Evolutionary conservation across 495 filamentous ascomycete genomes (phyloP).

Genomic region (Trichoderma virens): DNA sequence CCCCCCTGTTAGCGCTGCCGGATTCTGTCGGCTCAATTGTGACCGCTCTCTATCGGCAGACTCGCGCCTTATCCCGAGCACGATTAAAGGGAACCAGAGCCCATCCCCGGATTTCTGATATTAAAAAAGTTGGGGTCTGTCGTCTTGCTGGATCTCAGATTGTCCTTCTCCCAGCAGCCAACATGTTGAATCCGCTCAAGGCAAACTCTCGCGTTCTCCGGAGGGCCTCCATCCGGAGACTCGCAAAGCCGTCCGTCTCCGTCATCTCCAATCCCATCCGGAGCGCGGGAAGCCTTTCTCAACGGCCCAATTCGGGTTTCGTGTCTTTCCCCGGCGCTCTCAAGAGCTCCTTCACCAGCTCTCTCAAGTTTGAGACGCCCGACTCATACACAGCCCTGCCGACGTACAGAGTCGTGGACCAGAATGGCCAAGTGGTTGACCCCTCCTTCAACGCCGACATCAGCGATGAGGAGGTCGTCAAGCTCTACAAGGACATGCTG

Average conservation of each 20-base stretch:
- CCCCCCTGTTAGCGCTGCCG: not conserved
- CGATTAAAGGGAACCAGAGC: not conserved
- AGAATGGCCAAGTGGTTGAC: constrained; percentile 73
- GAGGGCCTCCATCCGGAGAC: not conserved
- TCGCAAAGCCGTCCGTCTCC: not conserved
- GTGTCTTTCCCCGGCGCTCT: constrained; percentile 94
- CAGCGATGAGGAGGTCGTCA: constrained; percentile 60
- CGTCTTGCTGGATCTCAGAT: not conserved
- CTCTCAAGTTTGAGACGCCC: constrained; percentile 67
- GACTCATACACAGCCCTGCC: constrained; percentile 61
- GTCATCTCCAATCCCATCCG: constrained; percentile 14
- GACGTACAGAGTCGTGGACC: constrained; percentile 82
- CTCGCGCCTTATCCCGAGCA: constrained; percentile 1
- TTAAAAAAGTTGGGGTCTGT: not conserved
- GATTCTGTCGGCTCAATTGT: constrained; percentile 4
- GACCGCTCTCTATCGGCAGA: constrained; percentile 5
- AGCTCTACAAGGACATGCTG: constrained; percentile 53
- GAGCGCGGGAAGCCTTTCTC: constrained; percentile 37
- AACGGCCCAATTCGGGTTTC: constrained; percentile 61
- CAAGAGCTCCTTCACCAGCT: constrained; percentile 80
- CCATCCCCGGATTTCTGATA: not conserved
- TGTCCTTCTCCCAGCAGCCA: not conserved
- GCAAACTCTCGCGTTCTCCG: not conserved
- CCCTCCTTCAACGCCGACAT: constrained; percentile 55
- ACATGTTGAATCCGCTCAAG: not conserved